Evolutionary conservation across 1,139 yeast species (phyloP), one percentile per base, ranked within the genome.

Genomic region (Meyerozyma elateridarum): DNA sequence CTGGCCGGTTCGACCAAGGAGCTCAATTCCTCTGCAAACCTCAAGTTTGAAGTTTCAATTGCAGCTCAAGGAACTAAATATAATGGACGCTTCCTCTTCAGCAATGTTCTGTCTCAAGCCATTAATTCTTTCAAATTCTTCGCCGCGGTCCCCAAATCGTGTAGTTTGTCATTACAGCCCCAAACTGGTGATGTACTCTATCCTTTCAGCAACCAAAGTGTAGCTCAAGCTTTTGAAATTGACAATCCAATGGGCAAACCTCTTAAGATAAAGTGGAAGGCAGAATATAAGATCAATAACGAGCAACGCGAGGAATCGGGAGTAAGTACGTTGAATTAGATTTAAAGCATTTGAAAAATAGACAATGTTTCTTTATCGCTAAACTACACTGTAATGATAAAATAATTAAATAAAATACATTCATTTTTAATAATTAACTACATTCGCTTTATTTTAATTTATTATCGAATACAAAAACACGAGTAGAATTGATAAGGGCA

Each of bases 181-280:
- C 94, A 87, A 48, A 70, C 87, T 6, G 72, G 77, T 25, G 77
- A 73, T 35, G 46, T 56, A 9, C 49, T 88, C 12, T 62, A 65
- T 34, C 73, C 82, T 2, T 67, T 65, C 34, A 63, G 70, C 30
- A 60, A 57, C 21, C 69, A 73, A 35, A 82, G 81, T 5, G 66
- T 85, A 13, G 62, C 67, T 4, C 95, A 85, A 54, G 63, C 59
- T 18, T 72, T 81, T 36, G 52, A 56, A n/a, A 70, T 89, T 38
- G 77, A 71, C 31, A 75, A 78, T 46, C 70, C 76, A 4, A 44
- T 52, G 3, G 52, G 54, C 31, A 64, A 64, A 42, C 56, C 71
- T 15, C 66, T 85, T 45, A 88, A 85, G 58, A 66, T 89, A 37
- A 83, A 88, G 54, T 89, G 94, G 93, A 85, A 83, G 54, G 72